A percentile compares a stretch with the other conserved stretches of the same genome.
phyloP scores from a whole-genome alignment of 768 basidiomycete genomes.

The Fibroporia radiculosa region DNA sequence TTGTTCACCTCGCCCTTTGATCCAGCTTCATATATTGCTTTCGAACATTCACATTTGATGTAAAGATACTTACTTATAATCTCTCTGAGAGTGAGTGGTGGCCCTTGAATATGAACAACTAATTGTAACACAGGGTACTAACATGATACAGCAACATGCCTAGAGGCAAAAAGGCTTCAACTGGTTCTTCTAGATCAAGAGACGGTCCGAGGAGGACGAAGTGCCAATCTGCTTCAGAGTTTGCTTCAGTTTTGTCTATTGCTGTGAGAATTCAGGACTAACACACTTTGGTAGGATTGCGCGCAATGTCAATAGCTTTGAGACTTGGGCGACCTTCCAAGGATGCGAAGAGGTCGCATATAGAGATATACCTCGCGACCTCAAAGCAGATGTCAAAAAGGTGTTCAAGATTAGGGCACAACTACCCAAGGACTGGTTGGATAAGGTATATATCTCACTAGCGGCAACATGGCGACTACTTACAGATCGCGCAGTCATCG shows the following conservation, averaged over 20 bases:
- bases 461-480: conserved; percentile 18
- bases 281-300: conserved; percentile 32
- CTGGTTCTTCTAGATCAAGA: too few species aligned
- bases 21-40: too few species aligned
- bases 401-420: conserved; percentile 31
- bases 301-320: conserved; percentile 38
- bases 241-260: not conserved
- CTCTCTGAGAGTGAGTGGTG: too few species aligned
- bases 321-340: conserved; percentile 44
- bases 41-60: too few species aligned
- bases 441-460: conserved; percentile 24
- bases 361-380: conserved; percentile 34
- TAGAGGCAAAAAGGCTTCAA: too few species aligned
- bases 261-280: not conserved
- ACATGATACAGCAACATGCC: too few species aligned
- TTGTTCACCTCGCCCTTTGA: too few species aligned
- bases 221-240: conserved; percentile 3
- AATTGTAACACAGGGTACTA: too few species aligned
- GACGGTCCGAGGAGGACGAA: too few species aligned
- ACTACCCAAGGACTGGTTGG: conserved; percentile 36
- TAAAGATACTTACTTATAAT: too few species aligned
- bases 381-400: conserved; percentile 27
- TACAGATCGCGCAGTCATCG: not conserved
- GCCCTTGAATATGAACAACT: too few species aligned
- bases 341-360: conserved; percentile 41